Evolutionary conservation across 257 asterid species (phyloP).

Genomic region (Euphrasia confusa): DNA sequence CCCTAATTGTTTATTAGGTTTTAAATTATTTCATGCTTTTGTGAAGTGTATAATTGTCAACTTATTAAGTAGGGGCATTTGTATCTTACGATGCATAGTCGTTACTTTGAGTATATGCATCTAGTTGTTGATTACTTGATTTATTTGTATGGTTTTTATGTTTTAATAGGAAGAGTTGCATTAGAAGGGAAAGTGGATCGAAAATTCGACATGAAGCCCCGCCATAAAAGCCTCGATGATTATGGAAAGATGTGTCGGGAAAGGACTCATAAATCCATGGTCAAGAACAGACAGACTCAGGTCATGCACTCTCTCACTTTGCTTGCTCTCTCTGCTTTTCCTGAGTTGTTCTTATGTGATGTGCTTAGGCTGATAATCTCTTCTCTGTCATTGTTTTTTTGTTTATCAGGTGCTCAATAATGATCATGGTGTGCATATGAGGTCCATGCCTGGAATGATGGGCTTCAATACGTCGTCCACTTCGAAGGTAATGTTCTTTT

Average conservation of each 20-base stretch:
- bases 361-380: no score
- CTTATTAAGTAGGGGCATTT: neutral
- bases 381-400: constrained; percentile 6
- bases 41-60: no score
- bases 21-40: no score
- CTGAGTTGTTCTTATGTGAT: neutral
- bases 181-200: constrained; percentile 89
- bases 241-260: constrained; percentile 87
- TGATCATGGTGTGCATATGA: constrained; percentile 88
- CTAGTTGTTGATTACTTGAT: neutral
- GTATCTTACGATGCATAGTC: neutral
- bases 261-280: constrained; percentile 84
- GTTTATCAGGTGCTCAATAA: constrained; percentile 67
- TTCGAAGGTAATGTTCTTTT: constrained; percentile 48
- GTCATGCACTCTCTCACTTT: constrained; percentile 26
- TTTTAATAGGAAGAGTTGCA: constrained; percentile 36
- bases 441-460: constrained; percentile 90
- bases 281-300: constrained; percentile 87
- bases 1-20: no score
- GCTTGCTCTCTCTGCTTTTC: constrained; percentile 1
- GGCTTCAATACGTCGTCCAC: constrained; percentile 54
- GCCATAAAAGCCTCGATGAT: constrained; percentile 47
- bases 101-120: no score
- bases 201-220: constrained; percentile 94
- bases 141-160: constrained; percentile 1